Evolutionary conservation across 495 filamentous ascomycete genomes (phyloP), one percentile per base, ranked within the genome.

Genomic region (Articulospora tetracladia): DNA sequence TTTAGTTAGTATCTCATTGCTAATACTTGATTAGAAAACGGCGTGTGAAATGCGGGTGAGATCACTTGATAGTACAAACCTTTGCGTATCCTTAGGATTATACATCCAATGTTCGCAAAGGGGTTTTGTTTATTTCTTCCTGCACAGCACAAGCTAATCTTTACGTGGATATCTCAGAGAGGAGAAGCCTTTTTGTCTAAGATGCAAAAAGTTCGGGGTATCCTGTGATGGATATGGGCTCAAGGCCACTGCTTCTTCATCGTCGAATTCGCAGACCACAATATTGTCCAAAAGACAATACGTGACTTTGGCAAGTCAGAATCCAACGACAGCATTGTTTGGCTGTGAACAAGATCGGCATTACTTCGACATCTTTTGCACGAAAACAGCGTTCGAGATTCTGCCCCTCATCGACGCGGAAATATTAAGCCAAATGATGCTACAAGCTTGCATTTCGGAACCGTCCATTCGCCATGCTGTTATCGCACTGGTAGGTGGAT

Each of bases 1-100:
- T n/a, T n/a, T n/a, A n/a, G n/a, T n/a, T n/a, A n/a, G n/a, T n/a
- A n/a, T n/a, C n/a, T n/a, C 22, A 4, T 50, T 4, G 11, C 47
- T 50, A 26, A 50, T 3, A 3, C 25, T n/a, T 7, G 11, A 50
- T 39, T 25, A 55, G 53, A 55, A 41, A 36, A 23, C 53, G 53
- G 28, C 28, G 53, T 19, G 32, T 55, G 15, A 55, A 55, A 55
- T 55, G 53, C n/a, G 53, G 30, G 39, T 44, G 15, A 44, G 39
- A n/a, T n/a, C n/a, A n/a, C n/a, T n/a, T n/a, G n/a, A n/a, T n/a
- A n/a, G n/a, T n/a, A n/a, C n/a, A n/a, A n/a, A n/a, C n/a, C n/a
- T n/a, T n/a, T n/a, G n/a, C n/a, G n/a, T n/a, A n/a, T n/a, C n/a
- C n/a, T n/a, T n/a, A n/a, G n/a, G n/a, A n/a, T n/a, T n/a, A n/a